Evolutionary conservation across 805 yeast species (phyloP).

Genomic region (Yamadazyma laniorum): DNA sequence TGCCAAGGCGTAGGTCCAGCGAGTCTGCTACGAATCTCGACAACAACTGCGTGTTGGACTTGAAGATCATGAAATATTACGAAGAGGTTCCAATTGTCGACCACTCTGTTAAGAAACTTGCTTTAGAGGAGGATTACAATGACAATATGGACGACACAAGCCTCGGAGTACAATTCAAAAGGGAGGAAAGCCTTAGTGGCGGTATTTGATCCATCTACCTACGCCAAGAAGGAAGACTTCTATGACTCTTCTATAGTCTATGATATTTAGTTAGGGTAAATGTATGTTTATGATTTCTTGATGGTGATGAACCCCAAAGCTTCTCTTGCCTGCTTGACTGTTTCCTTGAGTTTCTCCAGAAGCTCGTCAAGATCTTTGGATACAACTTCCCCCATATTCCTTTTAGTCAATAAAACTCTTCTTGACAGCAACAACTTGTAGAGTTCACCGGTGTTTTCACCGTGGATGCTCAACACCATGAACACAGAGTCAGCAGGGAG

Average conservation of each 20-base stretch:
- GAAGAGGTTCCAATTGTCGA: conserved; percentile 19
- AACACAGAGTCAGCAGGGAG: conserved; percentile 62
- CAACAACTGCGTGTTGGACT: conserved; percentile 45
- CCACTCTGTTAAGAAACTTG: conserved; percentile 1
- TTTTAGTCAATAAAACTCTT: not conserved
- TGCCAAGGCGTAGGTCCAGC: conserved; percentile 16
- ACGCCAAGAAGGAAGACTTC: too few relatives aligned
- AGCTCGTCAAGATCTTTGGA: not conserved
- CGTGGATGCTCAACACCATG: conserved; percentile 35
- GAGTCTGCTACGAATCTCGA: conserved; percentile 9
- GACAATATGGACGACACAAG: not conserved
- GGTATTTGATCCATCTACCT: too few relatives aligned
- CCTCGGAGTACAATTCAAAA: conserved; percentile 1
- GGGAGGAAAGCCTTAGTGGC: too few relatives aligned
- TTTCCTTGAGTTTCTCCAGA: conserved; percentile 34
- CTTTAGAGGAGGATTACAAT: not conserved
- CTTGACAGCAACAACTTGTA: not conserved
- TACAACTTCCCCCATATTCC: not conserved
- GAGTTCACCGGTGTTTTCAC: not conserved
- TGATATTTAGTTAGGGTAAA: too few relatives aligned
- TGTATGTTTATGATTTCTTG: too few relatives aligned
- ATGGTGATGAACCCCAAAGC: conserved; percentile 59
- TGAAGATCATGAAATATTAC: conserved; percentile 36
- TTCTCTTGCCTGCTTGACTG: conserved; percentile 53
- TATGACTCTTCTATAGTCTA: too few relatives aligned